Evolutionary conservation across 2,329 filamentous ascomycete species (phyloP), one percentile per base, ranked within the genome.

Genomic region (Ciborinia camelliae): DNA sequence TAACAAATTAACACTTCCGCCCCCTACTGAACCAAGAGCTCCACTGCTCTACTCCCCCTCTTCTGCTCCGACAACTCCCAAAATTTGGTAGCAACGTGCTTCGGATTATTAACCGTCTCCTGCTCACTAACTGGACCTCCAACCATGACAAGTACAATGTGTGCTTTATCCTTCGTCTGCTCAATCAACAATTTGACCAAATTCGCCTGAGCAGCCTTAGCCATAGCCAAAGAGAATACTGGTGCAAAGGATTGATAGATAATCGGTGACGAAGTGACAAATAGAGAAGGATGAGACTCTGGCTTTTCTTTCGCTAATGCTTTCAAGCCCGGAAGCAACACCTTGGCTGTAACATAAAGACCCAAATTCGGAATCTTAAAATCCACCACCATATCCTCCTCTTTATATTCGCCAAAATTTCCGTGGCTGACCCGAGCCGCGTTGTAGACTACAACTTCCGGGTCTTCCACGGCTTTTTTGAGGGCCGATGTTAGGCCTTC

Each of bases 201-300:
- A 50, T 81, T 83, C 23, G 79, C 73, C 74, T 85, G 82, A 0
- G 81, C 77, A 1, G 81, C 79, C 69, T 85, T 85, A 52, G 77
- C 77, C 62, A 83, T 74, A 2, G 80, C 82, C 7, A 84, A 73
- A 0, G 79, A 80, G 26, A 85, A 80, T 0, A 83, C 73, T 30
- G 37, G 78, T 79, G 75, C 79, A 79, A 68, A 80, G 76, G 0
- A 80, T 76, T n/a, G 79, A n/a, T 64, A 20, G 6, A 59, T 41
- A 26, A 64, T 43, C 0, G 62, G 62, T 8, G 62, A 64, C 26
- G 53, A 59, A 0, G 53, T 64, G 2, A 64, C 62, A n/a, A 64
- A 59, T 12, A 64, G 43, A 28, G 43, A 51, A 20, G 62, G 62
- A 43, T 59, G 62, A 10, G 62, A 32, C 28, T 51, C 62, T 14